Base-by-base conservation (phyloP, 2,329 filamentous ascomycete genomes). In the Pochonia chlamydosporia region DNA sequence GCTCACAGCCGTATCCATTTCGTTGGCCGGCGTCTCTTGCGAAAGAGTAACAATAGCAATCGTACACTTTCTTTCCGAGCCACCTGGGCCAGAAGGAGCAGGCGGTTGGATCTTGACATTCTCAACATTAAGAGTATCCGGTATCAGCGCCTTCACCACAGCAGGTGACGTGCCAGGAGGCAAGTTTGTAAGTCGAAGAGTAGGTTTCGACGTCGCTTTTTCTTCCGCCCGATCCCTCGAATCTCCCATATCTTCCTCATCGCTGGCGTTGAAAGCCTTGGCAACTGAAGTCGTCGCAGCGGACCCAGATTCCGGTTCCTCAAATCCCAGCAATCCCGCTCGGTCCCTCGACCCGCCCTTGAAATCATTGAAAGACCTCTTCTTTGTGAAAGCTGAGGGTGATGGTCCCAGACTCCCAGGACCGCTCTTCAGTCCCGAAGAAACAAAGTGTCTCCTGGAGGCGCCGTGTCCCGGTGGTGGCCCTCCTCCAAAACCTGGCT, bases 1-100 rank as follows among this genome's bases (percentile, higher is more conserved):
- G 60, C 83, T 92, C 44, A 95, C 87, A 1, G 84, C 79, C 4
- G 81, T 76, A 59, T 96, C 90, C 46, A 96, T 91, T 48, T 95
- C 88, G 21, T 84, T 86, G 1, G 85, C 86, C 0, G 89, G 81
- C 0, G 89, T 93, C 54, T 93, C 88, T 49, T 86, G 82, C 1
- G 86, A 82, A 25, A 96, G 69, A 0, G 86, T 90, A 40, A 93
- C 85, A 56, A 96, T 89, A 4, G 89, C 89, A 14, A 87, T 78
- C 28, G 81, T 76, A 2, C 84, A 85, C 59, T 83, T 90, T 49
- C 85, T 78, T 55, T 91, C 86, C 3, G 72, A 76, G 11, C 67
- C 67, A 31, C 67, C 70, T 2, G 78, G 67, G 3, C 74, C 75
- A 11, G 68, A 61, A n/a, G 46, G 45, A 10, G 68, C 61, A 25